Conservation (phyloP, 305 asterid genomes). For the Fraxinus ornus region DNA sequence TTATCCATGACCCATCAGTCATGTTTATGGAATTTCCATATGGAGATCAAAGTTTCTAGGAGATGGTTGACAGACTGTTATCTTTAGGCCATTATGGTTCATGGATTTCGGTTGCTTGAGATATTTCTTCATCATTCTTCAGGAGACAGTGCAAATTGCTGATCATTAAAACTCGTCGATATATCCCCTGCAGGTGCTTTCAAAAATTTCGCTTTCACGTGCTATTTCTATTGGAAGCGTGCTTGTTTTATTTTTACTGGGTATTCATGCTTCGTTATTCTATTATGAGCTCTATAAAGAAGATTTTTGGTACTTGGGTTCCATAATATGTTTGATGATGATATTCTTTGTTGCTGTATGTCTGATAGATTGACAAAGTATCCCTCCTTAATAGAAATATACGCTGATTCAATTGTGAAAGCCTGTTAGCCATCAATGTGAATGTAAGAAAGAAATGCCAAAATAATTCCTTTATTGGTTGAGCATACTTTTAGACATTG, state of each 20-base stretch:
- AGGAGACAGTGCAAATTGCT: conserved; percentile 36
- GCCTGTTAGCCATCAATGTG: neutral
- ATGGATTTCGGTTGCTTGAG: conserved; percentile 42
- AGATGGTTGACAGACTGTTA: conserved; percentile 9
- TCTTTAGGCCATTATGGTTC: conserved; percentile 51
- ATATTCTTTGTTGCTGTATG: neutral
- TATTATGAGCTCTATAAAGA: neutral
- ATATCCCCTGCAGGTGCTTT: conserved; percentile 42
- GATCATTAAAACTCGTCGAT: conserved; percentile 28
- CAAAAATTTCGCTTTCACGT: neutral
- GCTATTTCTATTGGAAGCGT: neutral
- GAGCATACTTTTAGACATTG: neutral
- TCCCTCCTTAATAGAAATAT: neutral
- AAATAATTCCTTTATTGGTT: conserved; percentile 5
- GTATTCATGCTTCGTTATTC: neutral
- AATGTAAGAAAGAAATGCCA: neutral
- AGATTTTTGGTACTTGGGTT: neutral
- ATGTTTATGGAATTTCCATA: neutral
- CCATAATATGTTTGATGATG: neutral
- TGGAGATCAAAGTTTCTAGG: neutral
- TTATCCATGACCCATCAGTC: neutral
- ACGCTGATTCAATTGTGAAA: neutral
- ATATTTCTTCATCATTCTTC: conserved; percentile 40
- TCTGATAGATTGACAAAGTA: neutral
- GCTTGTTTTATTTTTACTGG: neutral